Evolutionary conservation across 768 basidiomycete genomes (phyloP), one percentile per base, ranked within the genome.

Genomic region (Saitozyma podzolica): DNA sequence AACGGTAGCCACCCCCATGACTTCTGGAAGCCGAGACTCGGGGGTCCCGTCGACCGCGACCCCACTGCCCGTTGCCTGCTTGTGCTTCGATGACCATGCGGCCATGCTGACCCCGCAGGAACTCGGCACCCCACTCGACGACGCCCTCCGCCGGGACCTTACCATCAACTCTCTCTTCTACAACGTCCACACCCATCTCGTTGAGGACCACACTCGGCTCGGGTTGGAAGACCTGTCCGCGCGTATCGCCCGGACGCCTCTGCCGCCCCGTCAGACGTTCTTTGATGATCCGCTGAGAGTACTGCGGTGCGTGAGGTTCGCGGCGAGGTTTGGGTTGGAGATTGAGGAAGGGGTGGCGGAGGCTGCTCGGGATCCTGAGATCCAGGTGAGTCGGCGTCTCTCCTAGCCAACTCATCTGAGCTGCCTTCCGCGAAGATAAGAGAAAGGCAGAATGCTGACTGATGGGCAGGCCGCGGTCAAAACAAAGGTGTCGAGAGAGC

Each of bases 141-240:
- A 99, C 76, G 93, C 96, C 2, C 77, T 89, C 53, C 83, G 96
- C 56, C 83, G 96, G 71, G 96, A 99, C 77, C 86, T 89, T 39
- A 98, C 96, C 0, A 96, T 99, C 78, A 99, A 99, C 74, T 83
- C 95, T 0, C 82, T 99, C 8, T 98, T 98, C 81, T 98, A 94
- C 81, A 98, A 99, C 67, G 85, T 99, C 1, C 92, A 96, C 72
- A 87, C 88, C 0, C 85, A 87, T 13, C 68, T 81, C 3, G 88
- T 99, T 2, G 96, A 99, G 74, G 96, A 99, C 76, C 84, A 84
- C 70, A 95, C 92, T 0, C 84, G 41, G 37, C 50, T 92, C 88
- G 96, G 96, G 19, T 81, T 97, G 45, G 81, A 86, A n/a, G 96
- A 99, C 79, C 82, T 99, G 4, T 84, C 83, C 40, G 80, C 85